phyloP scores from a whole-genome alignment of 192 early-diverging fungal genomes.

The Coemansia pectinata region DNA sequence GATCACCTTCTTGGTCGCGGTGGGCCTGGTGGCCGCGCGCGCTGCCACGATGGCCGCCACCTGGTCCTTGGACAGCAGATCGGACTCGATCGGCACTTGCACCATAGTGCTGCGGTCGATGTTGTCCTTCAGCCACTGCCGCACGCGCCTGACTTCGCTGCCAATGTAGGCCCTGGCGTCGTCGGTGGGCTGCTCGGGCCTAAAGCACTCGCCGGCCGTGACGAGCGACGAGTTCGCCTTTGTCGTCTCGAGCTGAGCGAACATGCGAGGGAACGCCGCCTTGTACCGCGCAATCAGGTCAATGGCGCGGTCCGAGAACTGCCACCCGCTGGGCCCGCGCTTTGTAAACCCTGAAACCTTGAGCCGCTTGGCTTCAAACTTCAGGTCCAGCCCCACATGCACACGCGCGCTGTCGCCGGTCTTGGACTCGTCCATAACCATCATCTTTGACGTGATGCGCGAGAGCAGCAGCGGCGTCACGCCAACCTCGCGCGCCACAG shows the following conservation, averaged over 20 bases:
- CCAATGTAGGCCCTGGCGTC: slow-evolving; percentile 22
- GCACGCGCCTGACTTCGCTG: slow-evolving; percentile 46
- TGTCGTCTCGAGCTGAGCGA: slow-evolving; percentile 34
- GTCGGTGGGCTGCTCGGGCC: not conserved
- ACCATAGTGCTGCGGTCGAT: slow-evolving; percentile 20
- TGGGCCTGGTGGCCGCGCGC: not conserved
- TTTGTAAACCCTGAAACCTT: slow-evolving; percentile 89
- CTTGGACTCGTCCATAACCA: slow-evolving; percentile 57
- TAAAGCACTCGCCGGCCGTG: slow-evolving; percentile 36
- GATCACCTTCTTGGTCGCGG: slow-evolving; percentile 18
- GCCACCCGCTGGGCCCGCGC: slow-evolving; percentile 79
- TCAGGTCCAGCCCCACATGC: slow-evolving; percentile 87
- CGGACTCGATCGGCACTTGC: slow-evolving; percentile 39
- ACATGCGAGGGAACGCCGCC: slow-evolving; percentile 62
- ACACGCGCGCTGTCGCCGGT: slow-evolving; percentile 57
- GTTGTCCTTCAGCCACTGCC: slow-evolving; percentile 52
- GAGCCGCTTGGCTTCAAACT: slow-evolving; percentile 83
- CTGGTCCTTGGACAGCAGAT: slow-evolving; percentile 29
- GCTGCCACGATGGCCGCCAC: slow-evolving; percentile 26
- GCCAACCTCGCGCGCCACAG: slow-evolving; percentile 66
- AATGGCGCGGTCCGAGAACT: slow-evolving; percentile 79
- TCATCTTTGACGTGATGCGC: slow-evolving; percentile 81
- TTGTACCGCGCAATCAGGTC: slow-evolving; percentile 74
- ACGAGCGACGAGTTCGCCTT: slow-evolving; percentile 8
- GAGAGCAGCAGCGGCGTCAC: slow-evolving; percentile 71